A percentile compares a stretch with the other conserved stretches of the same genome.
Conservation (phyloP, 306 rosid species). For the Prunus mongolica region DNA sequence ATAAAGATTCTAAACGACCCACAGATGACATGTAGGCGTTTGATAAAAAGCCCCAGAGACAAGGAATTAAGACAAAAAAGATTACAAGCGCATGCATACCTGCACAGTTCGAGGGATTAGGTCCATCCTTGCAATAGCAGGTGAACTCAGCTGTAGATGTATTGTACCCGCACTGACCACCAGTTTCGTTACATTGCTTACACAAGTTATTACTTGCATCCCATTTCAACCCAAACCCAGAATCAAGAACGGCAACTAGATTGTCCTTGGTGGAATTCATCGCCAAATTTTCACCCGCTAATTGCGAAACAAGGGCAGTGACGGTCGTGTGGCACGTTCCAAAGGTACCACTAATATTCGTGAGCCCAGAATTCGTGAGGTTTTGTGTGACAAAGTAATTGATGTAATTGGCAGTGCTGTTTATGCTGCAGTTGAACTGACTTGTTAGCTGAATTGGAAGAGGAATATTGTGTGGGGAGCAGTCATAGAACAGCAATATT, state of each 20-base stretch:
- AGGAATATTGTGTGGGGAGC: slow-evolving; percentile 12
- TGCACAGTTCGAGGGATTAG: slow-evolving; percentile 26
- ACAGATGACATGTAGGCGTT: background rate
- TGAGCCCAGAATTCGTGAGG: background rate
- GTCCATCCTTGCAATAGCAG: slow-evolving; percentile 49
- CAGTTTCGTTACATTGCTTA: slow-evolving; percentile 27
- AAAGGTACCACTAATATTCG: background rate
- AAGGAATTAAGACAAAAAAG: background rate
- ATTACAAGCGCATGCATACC: background rate
- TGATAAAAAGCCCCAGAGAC: no score
- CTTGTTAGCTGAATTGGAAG: background rate
- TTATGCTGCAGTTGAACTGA: slow-evolving; percentile 33
- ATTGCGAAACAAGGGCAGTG: slow-evolving; percentile 22
- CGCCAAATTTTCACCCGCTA: slow-evolving; percentile 14
- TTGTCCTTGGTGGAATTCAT: slow-evolving; percentile 1
- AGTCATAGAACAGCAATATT: slow-evolving; percentile 28
- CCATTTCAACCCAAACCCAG: slow-evolving; percentile 52
- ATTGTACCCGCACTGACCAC: slow-evolving; percentile 48
- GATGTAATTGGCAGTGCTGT: background rate
- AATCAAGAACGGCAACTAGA: slow-evolving; percentile 27
- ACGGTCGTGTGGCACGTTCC: slow-evolving; percentile 29
- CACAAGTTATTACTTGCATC: slow-evolving; percentile 36
- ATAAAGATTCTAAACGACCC: no score
- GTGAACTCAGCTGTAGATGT: slow-evolving; percentile 27
- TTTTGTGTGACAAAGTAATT: slow-evolving; percentile 22